Base-by-base conservation (phyloP, 805 yeast species). In the Debaryomyces prosopidis region DNA sequence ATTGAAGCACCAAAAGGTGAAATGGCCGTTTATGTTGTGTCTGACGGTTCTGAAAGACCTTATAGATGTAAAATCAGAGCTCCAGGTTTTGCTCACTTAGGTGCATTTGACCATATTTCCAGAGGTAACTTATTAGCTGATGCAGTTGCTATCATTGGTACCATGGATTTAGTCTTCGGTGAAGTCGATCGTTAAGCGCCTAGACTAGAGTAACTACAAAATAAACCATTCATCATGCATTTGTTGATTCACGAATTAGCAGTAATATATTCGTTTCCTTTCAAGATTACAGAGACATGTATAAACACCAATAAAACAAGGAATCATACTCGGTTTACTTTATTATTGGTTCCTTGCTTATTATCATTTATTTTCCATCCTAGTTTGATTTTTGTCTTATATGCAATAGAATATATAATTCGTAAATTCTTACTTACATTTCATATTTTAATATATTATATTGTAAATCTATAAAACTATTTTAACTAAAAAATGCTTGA, bases 1-100 rank as follows among this genome's bases (percentile, higher is more conserved):
- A 88, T 89, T 55, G 96, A 89, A 73, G 96, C 96, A 18, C 96
- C 96, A 65, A 89, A 89, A 80, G 96, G 96, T 65, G 96, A 89
- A 71, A 87, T 89, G 94, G 96, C 87, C 49, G 95, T 87, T 45
- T 89, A 84, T 62, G 84, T 89, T 42, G 95, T 89, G 45, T 82
- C 90, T 54, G 96, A 89, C 71, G 96, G 96, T 45, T 70, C 86
- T 47, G 96, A 89, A 73, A 81, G 94, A 68, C 96, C 96, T 30
- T 89, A 89, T 74, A 82, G 90, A 72, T 87, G 96, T 76, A 88
- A 87, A 75, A 88, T 89, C 60, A 84, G 96, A 72, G 90, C 95
- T n/a, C 96, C 96, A 39, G 96, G 96, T 37, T 89, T 89, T 65
- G 90, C 96, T 32, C 95, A 88, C 70, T 76, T 89, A 63, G 94